Evolutionary conservation across 306 rosid genomes (phyloP), one percentile per base, ranked within the genome.

Genomic region (Chamaecrista fasciculata): DNA sequence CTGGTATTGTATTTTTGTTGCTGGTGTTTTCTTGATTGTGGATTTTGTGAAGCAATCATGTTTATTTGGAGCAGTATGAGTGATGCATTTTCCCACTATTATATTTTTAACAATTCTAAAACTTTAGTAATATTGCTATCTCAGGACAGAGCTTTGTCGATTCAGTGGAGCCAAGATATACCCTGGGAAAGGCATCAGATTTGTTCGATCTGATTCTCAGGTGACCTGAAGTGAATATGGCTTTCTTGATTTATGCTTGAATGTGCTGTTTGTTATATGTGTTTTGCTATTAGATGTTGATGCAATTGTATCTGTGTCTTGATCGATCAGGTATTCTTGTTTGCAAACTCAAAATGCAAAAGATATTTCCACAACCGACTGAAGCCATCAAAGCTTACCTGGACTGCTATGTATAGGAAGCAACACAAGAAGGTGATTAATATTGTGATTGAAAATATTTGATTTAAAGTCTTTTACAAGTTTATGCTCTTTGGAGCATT

Each of bases 381-480:
- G 91, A 90, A 90, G 89, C 96, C 96, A 8, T 90, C 94, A 0
- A 90, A 90, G 87, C 93, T 90, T 31, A 87, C 94, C 43, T 87
- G 94, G 96, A 90, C 94, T 57, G 96, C 96, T 52, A 90, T 90
- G 96, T 90, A 60, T 60, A 76, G 96, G 80, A 90, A 90, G 87
- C 96, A 90, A 37, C 96, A 83, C 56, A 91, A 89, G 83, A 92
- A 89, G 95, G 97, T 89, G 36, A 36, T 66, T 49, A 34, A 33
- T 25, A 1, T 10, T 70, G 7, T 42, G 18, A 37, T 5, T 56
- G 11, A 5, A 4, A 29, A 15, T 0, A 1, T 16, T 16, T 57
- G 18, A 28, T 47, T 37, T 11, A 12, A 55, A 15, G 49, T 0
- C 16, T 42, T 75, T n/a, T 31, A 7, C 6, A n/a, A 14, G 0